phyloP scores from a whole-genome alignment of 257 asterid species.

The Salvia miltiorrhiza region DNA sequence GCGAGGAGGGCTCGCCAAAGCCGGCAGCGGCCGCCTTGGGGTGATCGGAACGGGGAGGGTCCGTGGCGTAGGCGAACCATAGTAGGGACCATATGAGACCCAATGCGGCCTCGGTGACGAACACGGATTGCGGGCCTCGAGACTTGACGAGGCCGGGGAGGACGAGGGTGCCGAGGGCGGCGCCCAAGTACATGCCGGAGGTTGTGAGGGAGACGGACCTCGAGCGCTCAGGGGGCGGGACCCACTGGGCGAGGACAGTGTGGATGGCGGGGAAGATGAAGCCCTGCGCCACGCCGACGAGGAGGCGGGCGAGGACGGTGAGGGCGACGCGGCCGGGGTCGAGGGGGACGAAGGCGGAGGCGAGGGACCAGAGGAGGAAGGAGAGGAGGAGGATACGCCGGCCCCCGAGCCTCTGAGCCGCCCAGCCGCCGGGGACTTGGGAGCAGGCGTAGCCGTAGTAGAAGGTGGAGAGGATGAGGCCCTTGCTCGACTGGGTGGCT shows the following conservation, averaged over 20 bases:
- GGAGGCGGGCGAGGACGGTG: conserved; percentile 78
- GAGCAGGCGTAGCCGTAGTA: conserved; percentile 93
- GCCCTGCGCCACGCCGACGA: conserved; percentile 94
- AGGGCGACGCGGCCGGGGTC: conserved; percentile 60
- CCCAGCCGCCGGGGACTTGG: conserved; percentile 98
- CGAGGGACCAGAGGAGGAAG: conserved; percentile 76
- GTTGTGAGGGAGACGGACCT: conserved; percentile 88
- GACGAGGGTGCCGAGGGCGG: conserved; percentile 75
- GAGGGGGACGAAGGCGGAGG: conserved; percentile 76
- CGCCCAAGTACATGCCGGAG: conserved; percentile 94
- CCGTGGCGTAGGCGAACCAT: conserved; percentile 70
- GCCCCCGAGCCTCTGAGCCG: conserved; percentile 89
- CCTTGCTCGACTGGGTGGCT: conserved; percentile 77
- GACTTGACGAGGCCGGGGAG: conserved; percentile 76
- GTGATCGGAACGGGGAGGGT: conserved; percentile 91
- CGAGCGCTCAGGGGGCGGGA: conserved; percentile 89
- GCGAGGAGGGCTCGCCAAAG: conserved; percentile 63
- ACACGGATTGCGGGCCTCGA: conserved; percentile 78
- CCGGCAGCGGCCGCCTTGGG: conserved; percentile 90
- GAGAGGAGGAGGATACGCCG: conserved; percentile 80
- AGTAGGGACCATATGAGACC: conserved; percentile 81
- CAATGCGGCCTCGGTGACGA: conserved; percentile 70
- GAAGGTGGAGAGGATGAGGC: conserved; percentile 78
- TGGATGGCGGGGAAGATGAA: conserved; percentile 95
- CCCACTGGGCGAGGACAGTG: conserved; percentile 97